A percentile compares a stretch with the other conserved stretches of the same genome.
These are phyloP conservation scores for Pseudogymnoascus sp. DNA, from an alignment of 2,329 filamentous ascomycete species.

Conservation along the genomic window DNA sequence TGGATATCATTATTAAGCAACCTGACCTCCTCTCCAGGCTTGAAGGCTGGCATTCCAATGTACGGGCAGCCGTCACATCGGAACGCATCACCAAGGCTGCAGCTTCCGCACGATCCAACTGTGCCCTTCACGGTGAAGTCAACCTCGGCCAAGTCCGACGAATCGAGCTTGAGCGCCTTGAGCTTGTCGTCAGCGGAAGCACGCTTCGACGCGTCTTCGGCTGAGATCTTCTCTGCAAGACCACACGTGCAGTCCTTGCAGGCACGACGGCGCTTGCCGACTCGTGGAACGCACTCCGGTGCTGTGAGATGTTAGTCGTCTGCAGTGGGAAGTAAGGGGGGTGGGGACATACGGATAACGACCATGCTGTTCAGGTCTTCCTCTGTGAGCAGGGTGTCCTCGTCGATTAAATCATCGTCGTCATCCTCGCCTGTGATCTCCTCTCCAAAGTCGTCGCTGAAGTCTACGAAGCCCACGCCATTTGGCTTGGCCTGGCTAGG, in stretches of 20 bases:
- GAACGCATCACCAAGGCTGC: conserved; percentile 86
- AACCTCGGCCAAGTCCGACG: conserved; percentile 77
- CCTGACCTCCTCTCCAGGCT: conserved; percentile 89
- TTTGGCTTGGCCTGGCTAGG: conserved; percentile 31
- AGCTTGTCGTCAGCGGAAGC: conserved; percentile 55
- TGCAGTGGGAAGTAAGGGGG: conserved; percentile 4
- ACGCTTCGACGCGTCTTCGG: conserved; percentile 70
- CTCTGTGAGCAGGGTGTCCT: conserved; percentile 77
- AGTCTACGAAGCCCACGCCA: conserved; percentile 62
- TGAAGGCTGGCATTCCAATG: conserved; percentile 89
- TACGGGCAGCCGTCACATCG: conserved; percentile 72
- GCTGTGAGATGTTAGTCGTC: conserved; percentile 41
- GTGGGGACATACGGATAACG: conserved; percentile 63
- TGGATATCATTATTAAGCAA: conserved; percentile 81
- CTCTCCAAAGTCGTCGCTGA: conserved; percentile 54
- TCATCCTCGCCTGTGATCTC: conserved; percentile 45
- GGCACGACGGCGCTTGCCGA: conserved; percentile 79
- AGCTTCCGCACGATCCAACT: conserved; percentile 90
- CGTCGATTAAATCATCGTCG: conserved; percentile 84
- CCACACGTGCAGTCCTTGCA: conserved; percentile 99
- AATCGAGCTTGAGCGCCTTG: conserved; percentile 61
- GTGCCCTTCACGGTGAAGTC: conserved; percentile 98
- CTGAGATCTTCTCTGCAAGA: conserved; percentile 73
- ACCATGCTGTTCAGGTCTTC: conserved; percentile 74
- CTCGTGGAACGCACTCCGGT: conserved; percentile 77